A percentile compares a stretch with the other conserved stretches of the same genome.
Conservation (phyloP, 2,329 filamentous ascomycete species). For the Talaromyces sp. region DNA sequence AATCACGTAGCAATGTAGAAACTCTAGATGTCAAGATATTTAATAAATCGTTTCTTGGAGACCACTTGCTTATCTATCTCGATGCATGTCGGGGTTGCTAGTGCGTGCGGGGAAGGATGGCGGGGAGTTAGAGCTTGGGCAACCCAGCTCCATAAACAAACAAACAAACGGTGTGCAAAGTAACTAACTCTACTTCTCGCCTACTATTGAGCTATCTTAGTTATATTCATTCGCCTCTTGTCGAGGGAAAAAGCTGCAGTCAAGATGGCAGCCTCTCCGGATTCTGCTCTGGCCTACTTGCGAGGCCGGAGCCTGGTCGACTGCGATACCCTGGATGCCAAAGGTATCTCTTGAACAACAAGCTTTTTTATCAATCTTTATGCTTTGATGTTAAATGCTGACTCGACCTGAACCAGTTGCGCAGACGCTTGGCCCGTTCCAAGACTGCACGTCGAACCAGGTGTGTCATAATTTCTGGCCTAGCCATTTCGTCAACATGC, state of each 20-base stretch:
- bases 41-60: background rate
- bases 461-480: slow-evolving; percentile 20
- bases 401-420: slow-evolving; percentile 31
- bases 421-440: slow-evolving; percentile 43
- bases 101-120: background rate
- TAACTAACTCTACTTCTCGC: background rate
- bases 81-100: background rate
- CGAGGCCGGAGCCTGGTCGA: slow-evolving; percentile 34
- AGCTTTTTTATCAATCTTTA: background rate
- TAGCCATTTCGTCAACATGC: background rate
- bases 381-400: background rate
- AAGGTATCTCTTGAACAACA: slow-evolving; percentile 30
- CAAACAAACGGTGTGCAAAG: background rate
- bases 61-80: background rate
- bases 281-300: slow-evolving; percentile 7
- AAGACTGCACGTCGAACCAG: slow-evolving; percentile 53
- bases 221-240: background rate
- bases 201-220: background rate
- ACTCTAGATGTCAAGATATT: background rate
- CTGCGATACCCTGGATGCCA: slow-evolving; percentile 48
- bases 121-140: background rate
- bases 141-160: background rate
- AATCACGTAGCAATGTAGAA: background rate
- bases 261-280: slow-evolving; percentile 4
- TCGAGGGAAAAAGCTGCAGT: background rate